phyloP scores from a whole-genome alignment of 139 green algal species.

The Picochlorum sp. region DNA sequence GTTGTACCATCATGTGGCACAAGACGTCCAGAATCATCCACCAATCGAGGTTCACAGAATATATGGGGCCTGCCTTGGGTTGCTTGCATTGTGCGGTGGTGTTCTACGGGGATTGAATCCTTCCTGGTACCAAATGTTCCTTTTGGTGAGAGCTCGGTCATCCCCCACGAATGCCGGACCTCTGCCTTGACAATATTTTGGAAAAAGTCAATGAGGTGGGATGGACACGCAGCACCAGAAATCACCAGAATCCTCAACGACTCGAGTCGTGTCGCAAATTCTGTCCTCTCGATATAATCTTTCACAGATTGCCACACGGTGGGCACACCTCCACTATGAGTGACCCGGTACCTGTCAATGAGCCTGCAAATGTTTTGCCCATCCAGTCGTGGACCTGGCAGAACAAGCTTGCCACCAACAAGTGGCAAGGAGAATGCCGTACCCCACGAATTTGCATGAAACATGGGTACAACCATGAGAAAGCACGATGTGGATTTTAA shows the following conservation, averaged over 20 bases:
- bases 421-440: conserved; percentile 55
- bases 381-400: conserved; percentile 63
- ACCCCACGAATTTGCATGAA: conserved; percentile 65
- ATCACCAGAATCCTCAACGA: conserved; percentile 41
- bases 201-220: conserved; percentile 23
- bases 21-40: conserved; percentile 43
- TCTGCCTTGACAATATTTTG: conserved; percentile 34
- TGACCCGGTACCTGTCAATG: conserved; percentile 41
- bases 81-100: neutral
- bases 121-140: conserved; percentile 48
- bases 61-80: conserved; percentile 49
- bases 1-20: conserved; percentile 37
- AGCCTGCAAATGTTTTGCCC: conserved; percentile 50
- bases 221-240: conserved; percentile 54
- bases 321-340: conserved; percentile 52
- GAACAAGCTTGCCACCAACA: conserved; percentile 54
- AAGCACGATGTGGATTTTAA: conserved; percentile 25
- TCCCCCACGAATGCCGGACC: conserved; percentile 58
- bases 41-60: conserved; percentile 56
- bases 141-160: conserved; percentile 67
- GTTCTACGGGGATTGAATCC: neutral
- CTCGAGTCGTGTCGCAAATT: conserved; percentile 22
- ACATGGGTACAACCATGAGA: conserved; percentile 69
- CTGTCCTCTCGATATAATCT: conserved; percentile 35
- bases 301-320: conserved; percentile 63